phyloP scores from a whole-genome alignment of 306 rosid species.

The Heteromeles arbutifolia region DNA sequence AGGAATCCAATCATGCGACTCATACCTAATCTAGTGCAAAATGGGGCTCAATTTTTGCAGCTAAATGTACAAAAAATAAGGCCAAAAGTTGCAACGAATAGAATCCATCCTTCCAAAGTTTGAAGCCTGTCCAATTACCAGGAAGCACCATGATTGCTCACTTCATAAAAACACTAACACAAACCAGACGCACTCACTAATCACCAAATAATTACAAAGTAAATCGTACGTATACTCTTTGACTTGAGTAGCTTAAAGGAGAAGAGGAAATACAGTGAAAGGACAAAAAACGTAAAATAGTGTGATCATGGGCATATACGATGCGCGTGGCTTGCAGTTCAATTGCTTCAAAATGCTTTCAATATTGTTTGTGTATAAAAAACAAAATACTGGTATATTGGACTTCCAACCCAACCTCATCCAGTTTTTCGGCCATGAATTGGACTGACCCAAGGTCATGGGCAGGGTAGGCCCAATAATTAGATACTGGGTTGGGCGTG shows the following conservation, averaged over 20 bases:
- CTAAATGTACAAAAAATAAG: background rate
- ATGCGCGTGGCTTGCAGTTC: background rate
- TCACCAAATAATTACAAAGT: conserved; percentile 2
- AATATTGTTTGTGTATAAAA: too few relatives aligned
- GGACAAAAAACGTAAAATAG: background rate
- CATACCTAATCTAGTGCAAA: background rate
- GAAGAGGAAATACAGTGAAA: background rate
- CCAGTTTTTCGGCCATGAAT: too few relatives aligned
- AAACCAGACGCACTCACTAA: conserved; percentile 1
- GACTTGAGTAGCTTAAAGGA: background rate
- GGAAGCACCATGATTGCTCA: background rate
- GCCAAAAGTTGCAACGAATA: conserved; percentile 7
- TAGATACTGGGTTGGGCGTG: background rate
- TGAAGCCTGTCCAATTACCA: conserved; percentile 1
- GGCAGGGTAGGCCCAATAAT: background rate
- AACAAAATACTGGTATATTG: too few relatives aligned
- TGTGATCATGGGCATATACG: background rate
- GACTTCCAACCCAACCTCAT: too few relatives aligned
- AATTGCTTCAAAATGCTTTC: too few relatives aligned
- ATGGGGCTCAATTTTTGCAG: background rate
- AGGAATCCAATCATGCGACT: background rate
- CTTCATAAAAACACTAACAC: background rate
- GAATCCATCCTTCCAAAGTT: conserved; percentile 14
- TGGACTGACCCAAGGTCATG: too few relatives aligned
- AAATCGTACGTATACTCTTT: background rate